Base-by-base conservation (phyloP, 768 basidiomycete genomes). In the Atractiella rhizophila region DNA sequence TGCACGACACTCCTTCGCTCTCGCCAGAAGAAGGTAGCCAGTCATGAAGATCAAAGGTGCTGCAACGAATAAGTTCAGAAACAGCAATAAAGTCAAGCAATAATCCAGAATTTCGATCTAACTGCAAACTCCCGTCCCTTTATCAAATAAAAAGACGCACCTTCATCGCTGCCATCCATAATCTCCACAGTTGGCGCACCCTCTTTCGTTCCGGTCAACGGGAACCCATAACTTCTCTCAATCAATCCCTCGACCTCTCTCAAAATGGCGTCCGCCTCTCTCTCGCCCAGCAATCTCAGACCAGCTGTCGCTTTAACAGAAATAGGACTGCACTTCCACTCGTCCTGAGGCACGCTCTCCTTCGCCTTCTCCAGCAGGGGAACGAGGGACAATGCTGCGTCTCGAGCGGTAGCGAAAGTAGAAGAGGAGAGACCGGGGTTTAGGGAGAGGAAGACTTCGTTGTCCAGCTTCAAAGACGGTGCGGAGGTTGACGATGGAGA, bases 131-230 rank as follows among this genome's bases (percentile, higher is more conserved):
- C 16, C 16, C 29, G 12, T 12, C 29, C 4, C 16, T 18, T 27
- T n/a, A 13, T 18, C n/a, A n/a, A n/a, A 28, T 37, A 31, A 28
- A 31, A 8, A 10, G 12, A 47, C 45, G 24, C 39, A 55, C 82
- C 88, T 59, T 94, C 88, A 56, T 96, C 86, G 49, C 73, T 68
- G 6, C 86, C 86, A 48, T 91, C 86, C 86, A 94, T 86, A 47
- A 94, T 73, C 30, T 67, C 69, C 26, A 88, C 82, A 2, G 69
- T 71, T 36, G 71, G 71, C 47, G 63, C 61, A 21, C 29, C 40
- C n/a, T n/a, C n/a, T n/a, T n/a, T n/a, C n/a, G n/a, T n/a, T 20
- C 66, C 59, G n/a, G 64, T 62, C 28, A 76, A 46, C 21, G 57
- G 62, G 61, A 94, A 96, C 9, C 74, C 73, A 50, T 74, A 88